Evolutionary conservation across 2,329 filamentous ascomycete genomes (phyloP).

Genomic region (Colletotrichum spaethianum): DNA sequence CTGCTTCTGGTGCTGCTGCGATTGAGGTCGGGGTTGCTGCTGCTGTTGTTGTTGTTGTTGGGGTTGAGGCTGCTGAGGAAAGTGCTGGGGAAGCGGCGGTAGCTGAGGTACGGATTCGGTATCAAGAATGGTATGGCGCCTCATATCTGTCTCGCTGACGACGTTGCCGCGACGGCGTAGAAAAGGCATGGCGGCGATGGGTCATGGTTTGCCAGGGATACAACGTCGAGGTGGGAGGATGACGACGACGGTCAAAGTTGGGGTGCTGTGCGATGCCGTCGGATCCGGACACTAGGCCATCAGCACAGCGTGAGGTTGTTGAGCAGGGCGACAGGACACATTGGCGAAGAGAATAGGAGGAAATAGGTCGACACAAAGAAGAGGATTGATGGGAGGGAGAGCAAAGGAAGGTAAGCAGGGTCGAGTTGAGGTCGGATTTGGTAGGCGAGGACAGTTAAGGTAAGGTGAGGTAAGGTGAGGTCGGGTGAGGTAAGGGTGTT

Average conservation of each 20-base stretch:
- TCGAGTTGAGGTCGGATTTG: conserved; percentile 1
- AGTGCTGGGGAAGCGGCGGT: conserved; percentile 44
- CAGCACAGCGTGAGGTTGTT: conserved; percentile 24
- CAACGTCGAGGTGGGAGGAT: conserved; percentile 26
- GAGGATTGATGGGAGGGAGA: conserved; percentile 8
- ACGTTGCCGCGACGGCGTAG: conserved; percentile 73
- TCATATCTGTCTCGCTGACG: conserved; percentile 72
- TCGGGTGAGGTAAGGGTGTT: conserved; percentile 19
- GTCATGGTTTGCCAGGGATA: conserved; percentile 50
- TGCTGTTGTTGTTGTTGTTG: conserved; percentile 26
- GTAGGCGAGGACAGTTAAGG: conserved; percentile 25
- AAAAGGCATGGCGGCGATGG: conserved; percentile 68
- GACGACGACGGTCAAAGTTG: conserved; percentile 27
- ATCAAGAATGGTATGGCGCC: conserved; percentile 62
- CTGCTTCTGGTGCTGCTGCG: conserved; percentile 25
- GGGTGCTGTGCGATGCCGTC: conserved; percentile 28
- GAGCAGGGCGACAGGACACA: conserved; percentile 13
- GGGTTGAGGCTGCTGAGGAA: conserved; percentile 30
- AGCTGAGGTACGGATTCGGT: conserved; percentile 48
- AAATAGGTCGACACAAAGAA: conserved; percentile 2
- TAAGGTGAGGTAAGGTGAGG: conserved; percentile 13
- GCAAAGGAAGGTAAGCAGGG: conserved; percentile 17
- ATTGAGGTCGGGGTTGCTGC: conserved; percentile 17
- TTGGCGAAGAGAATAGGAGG: conserved; percentile 1
- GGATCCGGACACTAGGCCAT: conserved; percentile 37